These are phyloP conservation scores for Trichophyton schoenleinii DNA, from an alignment of 2,329 filamentous ascomycete species.

Conservation along the genomic window DNA sequence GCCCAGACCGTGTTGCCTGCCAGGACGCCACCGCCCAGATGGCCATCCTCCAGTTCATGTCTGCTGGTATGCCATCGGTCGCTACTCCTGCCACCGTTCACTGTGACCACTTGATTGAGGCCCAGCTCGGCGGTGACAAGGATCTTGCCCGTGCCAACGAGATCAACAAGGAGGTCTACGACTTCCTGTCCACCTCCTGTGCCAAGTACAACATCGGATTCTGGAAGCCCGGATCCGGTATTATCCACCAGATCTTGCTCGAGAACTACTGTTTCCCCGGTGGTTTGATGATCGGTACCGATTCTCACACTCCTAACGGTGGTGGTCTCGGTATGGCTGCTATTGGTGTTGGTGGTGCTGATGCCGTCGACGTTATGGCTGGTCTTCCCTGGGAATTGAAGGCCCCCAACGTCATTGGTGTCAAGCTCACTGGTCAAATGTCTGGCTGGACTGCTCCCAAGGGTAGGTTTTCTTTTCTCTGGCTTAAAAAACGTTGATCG, in stretches of 20 bases:
- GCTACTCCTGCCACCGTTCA: slow-evolving; percentile 92
- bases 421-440: slow-evolving; percentile 80
- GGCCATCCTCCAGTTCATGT: slow-evolving; percentile 99
- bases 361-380: slow-evolving; percentile 97
- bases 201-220: slow-evolving; percentile 99
- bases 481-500: not conserved
- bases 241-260: slow-evolving; percentile 96
- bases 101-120: slow-evolving; percentile 99
- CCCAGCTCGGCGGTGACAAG: slow-evolving; percentile 82
- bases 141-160: slow-evolving; percentile 81
- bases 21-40: slow-evolving; percentile 99
- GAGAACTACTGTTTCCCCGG: slow-evolving; percentile 99
- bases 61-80: slow-evolving; percentile 87
- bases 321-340: slow-evolving; percentile 91
- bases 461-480: slow-evolving; percentile 40
- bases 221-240: slow-evolving; percentile 97
- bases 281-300: slow-evolving; percentile 93
- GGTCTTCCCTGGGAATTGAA: slow-evolving; percentile 96
- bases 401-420: slow-evolving; percentile 92
- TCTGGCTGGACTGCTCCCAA: slow-evolving; percentile 90
- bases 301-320: slow-evolving; percentile 94
- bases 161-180: slow-evolving; percentile 99
- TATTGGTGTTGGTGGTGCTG: slow-evolving; percentile 94
- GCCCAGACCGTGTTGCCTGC: slow-evolving; percentile 94
- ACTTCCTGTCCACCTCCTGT: slow-evolving; percentile 86